Evolutionary conservation across 148 eudicot species (phyloP).

Genomic region (Linanthus parryae): DNA sequence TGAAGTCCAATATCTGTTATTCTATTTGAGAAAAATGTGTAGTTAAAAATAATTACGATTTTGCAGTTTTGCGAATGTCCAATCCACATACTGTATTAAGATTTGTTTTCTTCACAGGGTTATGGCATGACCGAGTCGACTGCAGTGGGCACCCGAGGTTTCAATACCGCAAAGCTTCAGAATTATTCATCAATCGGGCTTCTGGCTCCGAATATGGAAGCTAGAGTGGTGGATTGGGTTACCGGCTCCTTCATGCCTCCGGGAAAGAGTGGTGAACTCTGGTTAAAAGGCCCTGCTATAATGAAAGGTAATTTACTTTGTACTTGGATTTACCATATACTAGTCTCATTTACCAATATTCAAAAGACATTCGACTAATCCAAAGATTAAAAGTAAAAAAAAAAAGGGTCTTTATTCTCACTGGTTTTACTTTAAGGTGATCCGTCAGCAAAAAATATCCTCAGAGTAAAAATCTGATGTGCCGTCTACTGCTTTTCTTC

Average conservation of each 20-base stretch:
- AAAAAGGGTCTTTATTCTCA: neutral
- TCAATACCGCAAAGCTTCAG: conserved; percentile 6
- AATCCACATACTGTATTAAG: neutral
- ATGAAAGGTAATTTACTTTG: conserved; percentile 28
- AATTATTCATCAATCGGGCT: conserved; percentile 21
- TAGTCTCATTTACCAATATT: too few relatives aligned
- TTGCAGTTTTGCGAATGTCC: neutral
- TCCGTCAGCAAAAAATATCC: too few relatives aligned
- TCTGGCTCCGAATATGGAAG: conserved; percentile 13
- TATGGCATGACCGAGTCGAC: conserved; percentile 34
- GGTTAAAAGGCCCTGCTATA: conserved; percentile 27
- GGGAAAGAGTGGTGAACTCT: conserved; percentile 27
- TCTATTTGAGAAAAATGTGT: neutral
- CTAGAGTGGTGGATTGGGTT: conserved; percentile 27
- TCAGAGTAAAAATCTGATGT: too few relatives aligned
- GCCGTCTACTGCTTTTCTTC: too few relatives aligned
- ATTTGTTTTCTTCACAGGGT: conserved; percentile 15
- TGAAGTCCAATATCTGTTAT: neutral
- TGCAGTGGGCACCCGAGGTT: conserved; percentile 12
- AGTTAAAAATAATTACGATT: neutral
- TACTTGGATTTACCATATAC: neutral
- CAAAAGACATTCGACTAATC: too few relatives aligned
- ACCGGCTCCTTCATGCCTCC: conserved; percentile 26
- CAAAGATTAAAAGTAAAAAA: too few relatives aligned
- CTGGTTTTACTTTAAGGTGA: too few relatives aligned